These are phyloP conservation scores for Globisporangium irregulare DNA, from an alignment of 352 stramenopile genomes.

Conservation along the genomic window DNA sequence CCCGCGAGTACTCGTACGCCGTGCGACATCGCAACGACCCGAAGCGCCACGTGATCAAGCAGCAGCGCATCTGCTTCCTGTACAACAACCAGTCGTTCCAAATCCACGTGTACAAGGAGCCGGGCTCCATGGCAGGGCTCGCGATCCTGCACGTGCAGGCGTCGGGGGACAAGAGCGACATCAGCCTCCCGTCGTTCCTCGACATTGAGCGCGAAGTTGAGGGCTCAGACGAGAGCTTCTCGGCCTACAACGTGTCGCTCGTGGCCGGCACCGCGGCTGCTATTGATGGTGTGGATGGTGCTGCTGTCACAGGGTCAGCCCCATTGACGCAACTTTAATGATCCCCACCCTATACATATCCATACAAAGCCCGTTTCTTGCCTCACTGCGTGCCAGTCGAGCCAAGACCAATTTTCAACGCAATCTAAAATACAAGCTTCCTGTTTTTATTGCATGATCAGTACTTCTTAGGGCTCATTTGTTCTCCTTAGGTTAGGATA, in stretches of 20 bases:
- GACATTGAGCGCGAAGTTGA: conserved; percentile 65
- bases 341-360: neutral
- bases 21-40: conserved; percentile 72
- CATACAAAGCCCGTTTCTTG: neutral
- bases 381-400: neutral
- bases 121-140: conserved; percentile 49
- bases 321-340: conserved; percentile 10
- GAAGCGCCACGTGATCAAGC: conserved; percentile 78
- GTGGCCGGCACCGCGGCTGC: conserved; percentile 22
- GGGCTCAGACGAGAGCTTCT: conserved; percentile 58
- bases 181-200: conserved; percentile 74
- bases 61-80: conserved; percentile 85
- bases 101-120: conserved; percentile 86
- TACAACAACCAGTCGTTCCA: conserved; percentile 88
- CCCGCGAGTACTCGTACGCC: conserved; percentile 81
- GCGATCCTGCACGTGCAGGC: conserved; percentile 78
- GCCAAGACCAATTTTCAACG: conserved; percentile 8
- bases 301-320: conserved; percentile 15
- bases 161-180: conserved; percentile 48
- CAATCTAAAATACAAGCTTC: conserved; percentile 4
- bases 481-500: neutral
- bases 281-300: conserved; percentile 47
- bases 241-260: conserved; percentile 80
- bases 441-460: neutral
- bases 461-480: neutral